Evolutionary conservation across 1,284 basidiomycete genomes (phyloP), one percentile per base, ranked within the genome.

Genomic region (Moniliophthora roreri): DNA sequence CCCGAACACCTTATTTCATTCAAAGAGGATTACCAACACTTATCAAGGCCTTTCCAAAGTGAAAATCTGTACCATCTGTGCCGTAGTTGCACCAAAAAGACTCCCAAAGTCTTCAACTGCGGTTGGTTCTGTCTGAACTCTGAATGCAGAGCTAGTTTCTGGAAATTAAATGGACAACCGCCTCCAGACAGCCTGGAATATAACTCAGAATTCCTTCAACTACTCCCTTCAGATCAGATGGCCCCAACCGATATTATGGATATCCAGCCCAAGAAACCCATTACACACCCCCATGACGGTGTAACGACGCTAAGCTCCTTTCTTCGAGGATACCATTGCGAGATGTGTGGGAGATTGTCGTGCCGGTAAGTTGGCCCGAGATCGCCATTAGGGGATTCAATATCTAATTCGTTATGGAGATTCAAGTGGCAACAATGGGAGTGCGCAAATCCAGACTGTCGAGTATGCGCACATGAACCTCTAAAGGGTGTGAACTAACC

Each of bases 371-470:
- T 61, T n/a, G n/a, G n/a, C 45, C 39, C 8, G 15, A 37, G 48
- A 41, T 42, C 40, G 28, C 21, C 39, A n/a, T 35, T 21, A 28
- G 23, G 53, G 18, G n/a, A 13, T 20, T 48, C 50, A 16, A 52
- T n/a, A 45, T 40, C 20, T 48, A 50, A 53, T 53, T 32, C 26
- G 52, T 40, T 35, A 35, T 58, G 5, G 21, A 89, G 88, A 60
- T 82, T 66, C 51, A 85, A 82, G 66, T 90, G 87, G 87, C 80
- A 89, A 62, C 64, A 76, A 52, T 89, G 86, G 81, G 78, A 88
- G 64, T 91, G 89, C 62, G 67, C 74, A 38, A 59, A 70, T 55
- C 28, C 28, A 32, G 7, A 32, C 6, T 32, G 28, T 32, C 28
- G 11, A 11, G 28, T 32, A 32, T 32, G 28, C 6, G 11, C 28